Percentiles rank a stretch among this genome's conserved stretches.
These are phyloP conservation scores for Aspergillus biplanus DNA, from an alignment of 495 filamentous ascomycete species.

Conservation along the genomic window DNA sequence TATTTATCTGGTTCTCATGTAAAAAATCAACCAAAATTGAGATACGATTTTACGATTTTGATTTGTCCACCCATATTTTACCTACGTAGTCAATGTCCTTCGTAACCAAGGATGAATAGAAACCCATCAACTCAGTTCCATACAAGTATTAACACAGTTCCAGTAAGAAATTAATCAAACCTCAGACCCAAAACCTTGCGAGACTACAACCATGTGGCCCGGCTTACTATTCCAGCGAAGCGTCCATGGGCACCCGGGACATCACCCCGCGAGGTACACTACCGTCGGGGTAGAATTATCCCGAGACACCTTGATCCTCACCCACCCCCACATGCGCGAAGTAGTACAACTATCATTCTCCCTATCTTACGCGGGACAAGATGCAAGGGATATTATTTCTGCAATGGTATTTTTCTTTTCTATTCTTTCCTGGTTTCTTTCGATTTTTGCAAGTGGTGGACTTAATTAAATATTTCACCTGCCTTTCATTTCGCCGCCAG, in stretches of 20 bases:
- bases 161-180: too few relatives aligned
- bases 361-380: not conserved
- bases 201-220: not conserved
- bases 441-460: not conserved
- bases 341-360: not conserved
- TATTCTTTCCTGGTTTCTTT: not conserved
- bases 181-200: too few relatives aligned
- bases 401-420: not conserved
- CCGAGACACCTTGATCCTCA: not conserved
- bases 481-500: not conserved
- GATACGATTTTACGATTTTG: constrained; percentile 5
- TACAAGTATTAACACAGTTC: not conserved
- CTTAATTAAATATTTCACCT: not conserved
- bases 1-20: not conserved
- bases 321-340: not conserved
- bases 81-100: not conserved
- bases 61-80: not conserved
- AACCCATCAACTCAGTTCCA: not conserved
- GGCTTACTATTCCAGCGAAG: not conserved
- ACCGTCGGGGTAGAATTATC: not conserved
- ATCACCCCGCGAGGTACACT: not conserved
- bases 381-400: too few relatives aligned
- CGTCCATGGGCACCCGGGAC: not conserved
- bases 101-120: not conserved
- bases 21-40: constrained; percentile 8